Conservation (phyloP, 768 basidiomycete genomes). For the Leccinum subgranulosum region DNA sequence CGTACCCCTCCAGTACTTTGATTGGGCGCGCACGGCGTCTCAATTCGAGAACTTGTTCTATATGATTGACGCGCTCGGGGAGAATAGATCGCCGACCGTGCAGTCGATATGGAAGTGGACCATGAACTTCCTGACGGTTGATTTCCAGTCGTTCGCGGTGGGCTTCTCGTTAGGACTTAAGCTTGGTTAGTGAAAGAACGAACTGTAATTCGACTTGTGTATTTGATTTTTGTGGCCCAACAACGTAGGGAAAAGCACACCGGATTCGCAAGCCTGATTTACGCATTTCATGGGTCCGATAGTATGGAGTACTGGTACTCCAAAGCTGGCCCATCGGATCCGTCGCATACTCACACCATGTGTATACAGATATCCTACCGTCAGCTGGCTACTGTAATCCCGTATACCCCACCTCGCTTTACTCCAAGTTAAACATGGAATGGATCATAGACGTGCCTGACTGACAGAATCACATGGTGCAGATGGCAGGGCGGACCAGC, state of each 20-base stretch:
- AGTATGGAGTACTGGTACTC: too few species aligned
- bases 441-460: neutral
- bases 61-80: conserved; percentile 54
- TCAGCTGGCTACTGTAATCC: too few species aligned
- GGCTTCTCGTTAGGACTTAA: conserved; percentile 81
- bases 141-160: conserved; percentile 89
- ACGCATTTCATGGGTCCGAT: neutral
- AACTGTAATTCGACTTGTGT: neutral
- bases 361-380: neutral
- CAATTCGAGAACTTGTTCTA: conserved; percentile 76
- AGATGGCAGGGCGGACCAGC: neutral
- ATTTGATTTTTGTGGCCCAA: neutral
- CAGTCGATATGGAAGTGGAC: conserved; percentile 63
- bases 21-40: conserved; percentile 67
- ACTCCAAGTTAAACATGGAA: neutral
- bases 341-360: too few species aligned
- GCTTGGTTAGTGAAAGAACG: conserved; percentile 54
- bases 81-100: conserved; percentile 59
- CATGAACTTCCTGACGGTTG: conserved; percentile 82
- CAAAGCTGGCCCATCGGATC: too few species aligned
- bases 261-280: neutral
- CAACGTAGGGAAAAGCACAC: neutral
- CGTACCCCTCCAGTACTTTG: conserved; percentile 72
- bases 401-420: neutral
- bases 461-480: neutral